Conservation (phyloP, 305 asterid genomes). For the Fraxinus angustifolia region DNA sequence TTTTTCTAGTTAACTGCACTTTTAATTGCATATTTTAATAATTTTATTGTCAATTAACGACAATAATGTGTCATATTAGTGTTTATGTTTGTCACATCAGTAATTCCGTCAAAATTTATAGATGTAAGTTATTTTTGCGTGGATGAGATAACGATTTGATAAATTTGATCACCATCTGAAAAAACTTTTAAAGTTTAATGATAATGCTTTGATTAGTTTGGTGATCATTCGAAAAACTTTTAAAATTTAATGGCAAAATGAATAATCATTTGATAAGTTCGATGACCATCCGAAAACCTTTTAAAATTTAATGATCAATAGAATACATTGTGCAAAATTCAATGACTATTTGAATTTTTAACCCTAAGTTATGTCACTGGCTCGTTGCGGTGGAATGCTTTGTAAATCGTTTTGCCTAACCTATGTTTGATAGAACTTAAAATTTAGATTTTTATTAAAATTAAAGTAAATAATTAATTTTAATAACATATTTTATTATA, state of each 20-base stretch:
- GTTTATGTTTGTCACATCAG: neutral
- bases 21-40: no score
- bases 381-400: neutral
- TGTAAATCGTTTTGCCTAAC: no score
- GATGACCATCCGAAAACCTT: no score
- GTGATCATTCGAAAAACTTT: neutral
- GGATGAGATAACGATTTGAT: neutral
- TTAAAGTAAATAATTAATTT: no score
- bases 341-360: neutral
- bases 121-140: neutral
- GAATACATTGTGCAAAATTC: neutral
- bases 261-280: neutral
- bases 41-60: no score
- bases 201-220: no score
- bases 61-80: neutral
- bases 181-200: neutral
- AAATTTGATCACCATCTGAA: neutral
- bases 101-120: neutral
- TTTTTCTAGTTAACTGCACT: neutral
- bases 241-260: neutral
- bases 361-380: neutral
- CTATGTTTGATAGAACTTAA: no score
- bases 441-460: no score
- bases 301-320: neutral
- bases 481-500: no score